These are phyloP conservation scores for Striga asiatica DNA, from an alignment of 257 asterid genomes.

Conservation along the genomic window DNA sequence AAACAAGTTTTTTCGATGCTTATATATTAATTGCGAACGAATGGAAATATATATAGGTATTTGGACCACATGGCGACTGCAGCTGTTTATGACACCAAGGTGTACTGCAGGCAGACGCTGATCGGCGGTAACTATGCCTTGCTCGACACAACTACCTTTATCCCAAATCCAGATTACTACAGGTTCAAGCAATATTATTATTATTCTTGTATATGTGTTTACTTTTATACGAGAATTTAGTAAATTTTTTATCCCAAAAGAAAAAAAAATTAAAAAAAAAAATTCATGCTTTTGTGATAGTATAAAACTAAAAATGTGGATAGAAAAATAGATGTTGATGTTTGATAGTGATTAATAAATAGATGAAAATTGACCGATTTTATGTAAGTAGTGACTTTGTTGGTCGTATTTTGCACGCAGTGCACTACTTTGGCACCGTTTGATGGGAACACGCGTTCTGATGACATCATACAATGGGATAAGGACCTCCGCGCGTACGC, in stretches of 20 bases:
- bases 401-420: constrained; percentile 25
- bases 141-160: constrained; percentile 25
- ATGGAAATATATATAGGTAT: too few relatives aligned
- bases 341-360: too few relatives aligned
- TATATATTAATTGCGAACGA: too few relatives aligned
- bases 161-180: constrained; percentile 29
- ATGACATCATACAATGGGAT: background rate
- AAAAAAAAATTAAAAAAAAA: too few relatives aligned
- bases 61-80: constrained; percentile 29
- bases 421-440: constrained; percentile 61
- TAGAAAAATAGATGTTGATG: too few relatives aligned
- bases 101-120: constrained; percentile 29
- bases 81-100: constrained; percentile 23
- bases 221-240: background rate
- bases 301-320: too few relatives aligned
- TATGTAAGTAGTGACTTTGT: too few relatives aligned
- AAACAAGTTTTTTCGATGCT: too few relatives aligned
- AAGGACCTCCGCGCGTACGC: background rate
- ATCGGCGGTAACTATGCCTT: constrained; percentile 38
- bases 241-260: background rate
- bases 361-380: too few relatives aligned
- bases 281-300: too few relatives aligned
- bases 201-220: background rate
- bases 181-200: background rate
- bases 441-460: constrained; percentile 46